These are phyloP conservation scores for Trichopus zeylanicus DNA, from an alignment of 116 monocot species.

Conservation along the genomic window DNA sequence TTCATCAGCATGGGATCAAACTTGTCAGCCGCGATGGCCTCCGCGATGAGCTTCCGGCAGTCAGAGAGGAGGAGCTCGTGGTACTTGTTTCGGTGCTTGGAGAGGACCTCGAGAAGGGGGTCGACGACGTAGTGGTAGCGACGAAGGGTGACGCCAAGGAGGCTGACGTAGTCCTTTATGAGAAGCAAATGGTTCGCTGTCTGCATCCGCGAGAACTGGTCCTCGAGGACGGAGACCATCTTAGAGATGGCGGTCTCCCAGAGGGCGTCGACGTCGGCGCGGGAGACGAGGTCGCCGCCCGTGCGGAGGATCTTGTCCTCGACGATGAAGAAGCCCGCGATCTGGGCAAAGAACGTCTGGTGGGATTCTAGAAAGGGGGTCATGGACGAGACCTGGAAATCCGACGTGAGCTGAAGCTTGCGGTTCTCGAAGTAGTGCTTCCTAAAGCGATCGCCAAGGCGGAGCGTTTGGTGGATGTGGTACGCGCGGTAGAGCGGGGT, in stretches of 20 bases:
- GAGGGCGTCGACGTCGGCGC: constrained; percentile 65
- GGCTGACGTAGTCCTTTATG: constrained; percentile 89
- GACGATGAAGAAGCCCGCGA: constrained; percentile 96
- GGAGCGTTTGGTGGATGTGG: constrained; percentile 85
- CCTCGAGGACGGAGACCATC: constrained; percentile 94
- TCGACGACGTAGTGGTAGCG: constrained; percentile 78
- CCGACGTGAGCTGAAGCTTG: constrained; percentile 96
- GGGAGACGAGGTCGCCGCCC: constrained; percentile 70
- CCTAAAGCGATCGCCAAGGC: constrained; percentile 71
- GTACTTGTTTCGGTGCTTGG: constrained; percentile 90
- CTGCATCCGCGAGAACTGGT: constrained; percentile 98
- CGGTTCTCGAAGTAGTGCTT: constrained; percentile 93
- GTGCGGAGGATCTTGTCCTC: constrained; percentile 88
- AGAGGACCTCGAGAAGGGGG: constrained; percentile 74
- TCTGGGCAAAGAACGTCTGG: constrained; percentile 96
- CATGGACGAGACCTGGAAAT: constrained; percentile 92
- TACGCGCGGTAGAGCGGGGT: constrained; percentile 81
- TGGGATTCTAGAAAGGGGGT: constrained; percentile 94
- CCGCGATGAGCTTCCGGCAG: constrained; percentile 77
- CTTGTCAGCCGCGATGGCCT: constrained; percentile 72
- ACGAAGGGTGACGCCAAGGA: constrained; percentile 74
- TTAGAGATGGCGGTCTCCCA: constrained; percentile 91
- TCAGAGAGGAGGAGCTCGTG: constrained; percentile 89
- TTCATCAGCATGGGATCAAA: constrained; percentile 93
- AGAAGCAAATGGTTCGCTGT: constrained; percentile 88